Evolutionary conservation across 306 rosid genomes (phyloP), one percentile per base, ranked within the genome.

Genomic region (Biancaea sappan): DNA sequence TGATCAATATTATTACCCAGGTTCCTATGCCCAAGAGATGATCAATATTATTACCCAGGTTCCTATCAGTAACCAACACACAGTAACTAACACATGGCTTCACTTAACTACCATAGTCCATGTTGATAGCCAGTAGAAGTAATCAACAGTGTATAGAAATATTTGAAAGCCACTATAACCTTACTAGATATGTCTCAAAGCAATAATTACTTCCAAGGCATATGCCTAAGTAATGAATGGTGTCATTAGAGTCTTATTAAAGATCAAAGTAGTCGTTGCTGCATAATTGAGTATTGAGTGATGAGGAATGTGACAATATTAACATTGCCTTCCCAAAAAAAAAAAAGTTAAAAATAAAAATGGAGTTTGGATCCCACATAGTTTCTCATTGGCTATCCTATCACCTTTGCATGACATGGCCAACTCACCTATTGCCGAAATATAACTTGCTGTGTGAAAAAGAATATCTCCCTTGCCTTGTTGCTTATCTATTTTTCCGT

Each of bases 401-500:
- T 56, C 19, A 46, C 66, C 75, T 56, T 57, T 44, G 12, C 35
- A 31, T 77, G 46, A 57, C 68, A 72, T 34, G 25, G 61, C 59
- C 47, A 31, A 28, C 15, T 24, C 16, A 29, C 38, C 21, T 19
- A 18, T 44, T 44, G 58, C 46, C 18, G 38, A 34, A 40, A n/a
- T 57, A 22, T 43, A 28, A 47, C 48, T 35, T 77, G 22, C 31
- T 46, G 25, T 25, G 41, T 34, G 67, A 19, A 44, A 44, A 46
- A 35, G 22, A 46, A 31, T 46, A 24, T 41, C 67, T 71, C 34
- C 51, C 31, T 66, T 78, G 77, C 48, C 41, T 38, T 40, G 12
- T 78, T 44, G 53, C 69, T 64, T 71, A 60, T 71, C 34, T 60
- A 26, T 31, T 58, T 72, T 70, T 71, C 28, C 5, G 47, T 71